Conservation (phyloP, 2,329 filamentous ascomycete species). For the Knufia fluminis region DNA sequence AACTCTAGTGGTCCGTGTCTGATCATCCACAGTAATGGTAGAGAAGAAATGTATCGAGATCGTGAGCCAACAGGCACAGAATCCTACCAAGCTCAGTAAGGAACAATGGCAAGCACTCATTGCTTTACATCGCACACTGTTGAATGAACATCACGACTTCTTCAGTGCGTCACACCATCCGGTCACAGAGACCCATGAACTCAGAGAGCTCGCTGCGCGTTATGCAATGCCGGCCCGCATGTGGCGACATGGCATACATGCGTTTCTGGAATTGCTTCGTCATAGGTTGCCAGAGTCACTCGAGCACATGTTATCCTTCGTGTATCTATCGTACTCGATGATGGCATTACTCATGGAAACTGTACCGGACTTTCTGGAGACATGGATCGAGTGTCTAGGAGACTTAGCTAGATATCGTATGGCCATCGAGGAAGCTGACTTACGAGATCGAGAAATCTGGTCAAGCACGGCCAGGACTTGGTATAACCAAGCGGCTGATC, state of each 20-base stretch:
- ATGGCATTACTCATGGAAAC: slow-evolving; percentile 81
- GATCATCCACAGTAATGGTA: slow-evolving; percentile 60
- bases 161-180: slow-evolving; percentile 84
- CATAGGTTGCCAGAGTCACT: slow-evolving; percentile 65
- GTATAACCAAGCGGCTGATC: slow-evolving; percentile 76
- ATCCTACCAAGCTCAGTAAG: slow-evolving; percentile 44
- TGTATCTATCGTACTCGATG: slow-evolving; percentile 83
- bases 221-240: slow-evolving; percentile 92
- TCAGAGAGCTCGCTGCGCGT: slow-evolving; percentile 63
- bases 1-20: slow-evolving; percentile 54
- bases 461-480: slow-evolving; percentile 68
- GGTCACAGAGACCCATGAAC: slow-evolving; percentile 52
- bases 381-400: slow-evolving; percentile 88
- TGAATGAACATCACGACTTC: slow-evolving; percentile 79
- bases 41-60: slow-evolving; percentile 82
- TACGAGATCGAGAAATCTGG: slow-evolving; percentile 70
- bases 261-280: slow-evolving; percentile 67
- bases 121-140: slow-evolving; percentile 65
- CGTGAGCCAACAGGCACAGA: slow-evolving; percentile 52
- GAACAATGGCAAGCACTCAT: slow-evolving; percentile 82
- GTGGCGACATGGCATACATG: slow-evolving; percentile 90
- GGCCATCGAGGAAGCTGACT: slow-evolving; percentile 80
- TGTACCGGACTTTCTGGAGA: slow-evolving; percentile 71
- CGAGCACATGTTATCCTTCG: slow-evolving; percentile 85
- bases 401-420: slow-evolving; percentile 79